Evolutionary conservation across 1,284 basidiomycete species (phyloP), one percentile per base, ranked within the genome.

Genomic region (Ustilago shanxiensis): DNA sequence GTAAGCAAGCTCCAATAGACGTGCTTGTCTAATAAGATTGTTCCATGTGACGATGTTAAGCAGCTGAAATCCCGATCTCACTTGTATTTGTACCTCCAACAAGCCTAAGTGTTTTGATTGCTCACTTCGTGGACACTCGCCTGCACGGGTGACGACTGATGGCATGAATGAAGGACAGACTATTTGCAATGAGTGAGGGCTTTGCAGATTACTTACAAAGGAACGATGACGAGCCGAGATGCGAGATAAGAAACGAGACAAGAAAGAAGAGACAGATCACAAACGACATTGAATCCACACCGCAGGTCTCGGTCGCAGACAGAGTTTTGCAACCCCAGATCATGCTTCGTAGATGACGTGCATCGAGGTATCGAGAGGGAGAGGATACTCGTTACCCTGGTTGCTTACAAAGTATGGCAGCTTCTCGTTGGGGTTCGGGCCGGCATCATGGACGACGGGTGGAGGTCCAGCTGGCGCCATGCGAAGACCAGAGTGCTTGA

Each of bases 331-430:
- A 24, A 7, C 18, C 14, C 11, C 28, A 63, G 50, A 73, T 31
- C 49, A 60, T 28, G 60, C 29, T 26, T 72, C 50, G 54, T 69
- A 77, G 56, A 78, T 61, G 63, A 78, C 53, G 59, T 75, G 68
- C 68, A 78, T 71, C 39, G 72, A 53, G 7, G 76, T 78, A 53
- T 74, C 47, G 51, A 75, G 68, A 14, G 76, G 76, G 26, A 78
- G 58, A 20, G 76, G 76, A 26, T 66, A 61, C 37, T 75, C 76
- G 16, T 50, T 41, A 14, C 76, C 72, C 14, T 62, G 45, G 53
- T 68, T 69, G 56, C 67, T 61, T 16, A 78, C 22, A 22, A 71
- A 78, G 66, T 63, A 75, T 26, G 67, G 64, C 37, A 75, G 52
- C 58, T 67, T 66, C 49, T 74, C 61, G 55, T 65, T 45, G 41